Percentiles rank a stretch among this genome's conserved stretches.
Conservation (phyloP, 495 filamentous ascomycete species). For the Chaetomidium leptoderma region DNA sequence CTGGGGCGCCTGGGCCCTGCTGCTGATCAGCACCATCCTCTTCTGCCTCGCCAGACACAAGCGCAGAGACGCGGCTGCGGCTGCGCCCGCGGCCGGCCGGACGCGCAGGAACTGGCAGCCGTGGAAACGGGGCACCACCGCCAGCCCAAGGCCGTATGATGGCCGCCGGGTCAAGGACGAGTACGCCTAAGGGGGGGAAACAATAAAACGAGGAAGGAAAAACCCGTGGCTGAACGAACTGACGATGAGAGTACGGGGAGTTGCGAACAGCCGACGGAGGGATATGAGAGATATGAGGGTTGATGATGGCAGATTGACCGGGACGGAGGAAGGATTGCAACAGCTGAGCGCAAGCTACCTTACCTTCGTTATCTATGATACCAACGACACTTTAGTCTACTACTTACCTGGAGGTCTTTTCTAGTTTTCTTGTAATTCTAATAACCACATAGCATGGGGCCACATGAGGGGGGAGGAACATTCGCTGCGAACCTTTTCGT, state of each 20-base stretch:
- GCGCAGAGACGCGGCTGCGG: conserved; percentile 8
- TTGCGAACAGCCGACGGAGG: too few relatives aligned
- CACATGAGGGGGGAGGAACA: background rate
- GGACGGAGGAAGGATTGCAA: conserved; percentile 2
- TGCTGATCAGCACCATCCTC: conserved; percentile 65
- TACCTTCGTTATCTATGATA: conserved; percentile 4
- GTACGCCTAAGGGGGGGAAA: conserved; percentile 37
- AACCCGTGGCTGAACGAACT: too few relatives aligned
- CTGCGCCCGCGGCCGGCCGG: background rate
- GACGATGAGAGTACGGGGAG: too few relatives aligned
- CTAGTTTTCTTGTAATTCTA: background rate
- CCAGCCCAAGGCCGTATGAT: conserved; percentile 44
- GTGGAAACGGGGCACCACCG: conserved; percentile 33
- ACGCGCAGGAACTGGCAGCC: conserved; percentile 22
- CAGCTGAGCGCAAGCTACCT: conserved; percentile 4
- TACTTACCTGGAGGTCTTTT: background rate
- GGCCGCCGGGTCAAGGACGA: conserved; percentile 61
- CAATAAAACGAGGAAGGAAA: background rate
- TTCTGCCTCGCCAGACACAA: conserved; percentile 56
- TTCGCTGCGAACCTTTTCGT: background rate
- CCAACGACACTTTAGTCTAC: background rate
- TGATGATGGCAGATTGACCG: background rate
- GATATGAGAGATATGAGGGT: background rate
- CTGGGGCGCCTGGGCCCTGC: conserved; percentile 70
- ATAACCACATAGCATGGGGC: background rate